phyloP scores from a whole-genome alignment of 352 stramenopile genomes.

The Pythium monospermum region DNA sequence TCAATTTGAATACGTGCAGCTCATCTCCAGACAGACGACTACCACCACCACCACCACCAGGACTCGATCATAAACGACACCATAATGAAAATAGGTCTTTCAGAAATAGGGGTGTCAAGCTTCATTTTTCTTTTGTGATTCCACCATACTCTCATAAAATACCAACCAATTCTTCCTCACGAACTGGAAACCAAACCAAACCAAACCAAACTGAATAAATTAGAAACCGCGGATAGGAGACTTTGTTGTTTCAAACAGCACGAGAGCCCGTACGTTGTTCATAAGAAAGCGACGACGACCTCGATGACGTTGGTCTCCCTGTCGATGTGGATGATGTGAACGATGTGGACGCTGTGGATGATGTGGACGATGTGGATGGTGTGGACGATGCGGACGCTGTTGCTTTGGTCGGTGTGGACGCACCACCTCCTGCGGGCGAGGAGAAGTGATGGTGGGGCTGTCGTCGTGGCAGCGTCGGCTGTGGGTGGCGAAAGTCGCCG shows the following conservation, averaged over 20 bases:
- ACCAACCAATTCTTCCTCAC: too few species aligned
- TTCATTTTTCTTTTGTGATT: too few species aligned
- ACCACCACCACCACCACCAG: neutral
- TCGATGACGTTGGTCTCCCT: neutral
- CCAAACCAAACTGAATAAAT: too few species aligned
- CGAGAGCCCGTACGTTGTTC: conserved; percentile 1
- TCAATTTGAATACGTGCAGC: conserved; percentile 40
- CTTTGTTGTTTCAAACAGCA: neutral
- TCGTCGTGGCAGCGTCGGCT: conserved; percentile 31
- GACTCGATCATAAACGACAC: too few species aligned
- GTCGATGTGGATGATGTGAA: neutral
- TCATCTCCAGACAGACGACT: conserved; percentile 15
- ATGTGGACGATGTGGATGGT: neutral
- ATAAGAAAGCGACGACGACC: too few species aligned
- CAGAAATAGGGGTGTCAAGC: too few species aligned
- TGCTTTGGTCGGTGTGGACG: conserved; percentile 8
- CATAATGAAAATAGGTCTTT: too few species aligned
- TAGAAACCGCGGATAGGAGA: neutral
- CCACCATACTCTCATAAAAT: too few species aligned
- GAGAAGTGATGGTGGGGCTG: too few species aligned
- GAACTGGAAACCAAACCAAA: too few species aligned
- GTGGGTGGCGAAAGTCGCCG: conserved; percentile 56
- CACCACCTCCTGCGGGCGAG: too few species aligned
- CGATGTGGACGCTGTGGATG: neutral
- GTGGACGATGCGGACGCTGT: neutral